Base-by-base conservation (phyloP, 2,329 filamentous ascomycete species). In the Fusarium multiceps region DNA sequence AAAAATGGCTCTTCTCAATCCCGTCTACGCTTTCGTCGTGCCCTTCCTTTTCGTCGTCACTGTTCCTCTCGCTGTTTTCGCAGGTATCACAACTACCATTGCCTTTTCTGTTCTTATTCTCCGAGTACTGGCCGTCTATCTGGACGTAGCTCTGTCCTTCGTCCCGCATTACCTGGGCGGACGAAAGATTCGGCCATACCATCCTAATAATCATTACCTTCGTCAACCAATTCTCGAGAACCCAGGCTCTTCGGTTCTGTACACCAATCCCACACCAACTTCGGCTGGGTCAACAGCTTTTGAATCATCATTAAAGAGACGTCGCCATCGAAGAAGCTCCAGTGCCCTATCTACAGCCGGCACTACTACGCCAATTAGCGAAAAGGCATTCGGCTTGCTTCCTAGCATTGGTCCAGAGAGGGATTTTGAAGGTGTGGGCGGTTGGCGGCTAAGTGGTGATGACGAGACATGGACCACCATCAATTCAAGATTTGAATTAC, bases 41-140 rank as follows among this genome's bases (percentile, higher is more conserved):
- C 89, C 89, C n/a, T 84, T 90, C 73, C 81, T 92, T 69, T 83
- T 88, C 74, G 68, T 90, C 68, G 82, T 90, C 73, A 89, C 89
- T 23, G 79, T 91, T 14, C 90, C 90, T 11, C 83, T 92, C 55
- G 84, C 88, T 71, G 75, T 91, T 51, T 86, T 89, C 57, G 90
- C 90, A 55, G 86, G 84, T 67, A 79, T 91, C 68, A 92, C 90
- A 32, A 89, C 89, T 57, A 84, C 83, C 7, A 71, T 91, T 49
- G 88, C 90, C 41, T 87, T 90, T 68, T 82, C 86, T 40, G 82
- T 90, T 37, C 84, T 92, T 50, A 84, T 88, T 74, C 79, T 90
- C 66, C 85, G 89, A 25, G 85, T 90, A 25, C 80, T 86, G 47
- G 75, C 90, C 54, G 85, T 91, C 59, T 92, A 91, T 74, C 79